Evolutionary conservation across 768 basidiomycete species (phyloP).

Genomic region (Infundibulicybe gibba): DNA sequence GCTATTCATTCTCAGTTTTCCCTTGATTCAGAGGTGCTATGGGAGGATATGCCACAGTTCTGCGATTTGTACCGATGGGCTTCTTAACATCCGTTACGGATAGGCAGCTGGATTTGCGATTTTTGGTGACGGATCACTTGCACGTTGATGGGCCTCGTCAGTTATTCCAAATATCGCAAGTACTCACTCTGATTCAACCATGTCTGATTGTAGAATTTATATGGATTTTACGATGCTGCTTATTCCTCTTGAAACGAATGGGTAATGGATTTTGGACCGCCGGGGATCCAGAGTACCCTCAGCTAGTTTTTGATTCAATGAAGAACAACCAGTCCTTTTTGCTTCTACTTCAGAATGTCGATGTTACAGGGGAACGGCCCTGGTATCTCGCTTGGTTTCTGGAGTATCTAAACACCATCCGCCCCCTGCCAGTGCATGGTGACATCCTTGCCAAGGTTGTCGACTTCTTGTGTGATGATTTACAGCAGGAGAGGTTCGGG

Average conservation of each 20-base stretch:
- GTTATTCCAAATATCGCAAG: conserved; percentile 24
- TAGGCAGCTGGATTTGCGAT: conserved; percentile 40
- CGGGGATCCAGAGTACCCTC: conserved; percentile 70
- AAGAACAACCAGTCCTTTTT: conserved; percentile 69
- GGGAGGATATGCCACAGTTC: conserved; percentile 40
- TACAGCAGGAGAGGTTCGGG: conserved; percentile 74
- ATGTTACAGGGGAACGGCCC: conserved; percentile 26
- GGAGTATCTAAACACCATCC: conserved; percentile 58
- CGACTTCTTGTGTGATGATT: conserved; percentile 74
- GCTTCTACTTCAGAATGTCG: conserved; percentile 35
- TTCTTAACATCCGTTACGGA: conserved; percentile 26
- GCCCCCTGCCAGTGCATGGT: conserved; percentile 42
- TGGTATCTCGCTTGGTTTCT: conserved; percentile 65
- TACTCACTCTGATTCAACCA: conserved; percentile 7
- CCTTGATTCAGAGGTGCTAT: conserved; percentile 42
- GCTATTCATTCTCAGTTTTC: conserved; percentile 20
- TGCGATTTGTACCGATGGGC: conserved; percentile 54
- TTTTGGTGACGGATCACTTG: conserved; percentile 57
- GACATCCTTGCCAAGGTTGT: conserved; percentile 71
- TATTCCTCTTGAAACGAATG: conserved; percentile 56
- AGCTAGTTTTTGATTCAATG: conserved; percentile 77
- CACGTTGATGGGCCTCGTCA: conserved; percentile 58
- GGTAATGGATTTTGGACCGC: conserved; percentile 61
- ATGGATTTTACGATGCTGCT: conserved; percentile 54
- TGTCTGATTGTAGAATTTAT: conserved; percentile 46